Evolutionary conservation across 83 land plant genomes (phyloP).

Genomic region (Picea abies): DNA sequence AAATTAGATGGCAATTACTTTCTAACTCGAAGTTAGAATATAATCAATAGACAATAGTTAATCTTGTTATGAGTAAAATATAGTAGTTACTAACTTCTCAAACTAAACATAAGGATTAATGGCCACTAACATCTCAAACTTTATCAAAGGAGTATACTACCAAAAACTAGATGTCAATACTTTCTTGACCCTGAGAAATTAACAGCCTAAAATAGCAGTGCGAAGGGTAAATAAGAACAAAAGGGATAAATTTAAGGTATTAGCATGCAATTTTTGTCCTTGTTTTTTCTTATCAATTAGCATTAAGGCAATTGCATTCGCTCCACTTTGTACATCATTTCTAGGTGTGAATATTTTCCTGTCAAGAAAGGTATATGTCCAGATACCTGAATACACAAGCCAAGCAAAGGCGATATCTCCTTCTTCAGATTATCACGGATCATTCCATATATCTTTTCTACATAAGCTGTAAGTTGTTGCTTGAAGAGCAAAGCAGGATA

Average conservation of each 20-base stretch:
- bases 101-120: background rate
- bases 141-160: background rate
- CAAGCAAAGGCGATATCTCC: slow-evolving; percentile 91
- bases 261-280: background rate
- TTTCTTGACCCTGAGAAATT: background rate
- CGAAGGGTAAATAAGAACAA: background rate
- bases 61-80: background rate
- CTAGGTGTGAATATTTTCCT: background rate
- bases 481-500: slow-evolving; percentile 96
- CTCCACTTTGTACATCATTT: background rate
- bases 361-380: background rate
- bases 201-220: background rate
- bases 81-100: background rate
- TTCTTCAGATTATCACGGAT: slow-evolving; percentile 94
- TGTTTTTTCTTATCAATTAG: background rate
- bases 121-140: background rate
- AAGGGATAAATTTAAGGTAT: background rate
- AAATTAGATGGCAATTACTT: background rate
- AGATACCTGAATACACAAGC: slow-evolving; percentile 88
- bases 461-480: slow-evolving; percentile 96
- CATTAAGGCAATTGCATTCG: background rate
- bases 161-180: background rate
- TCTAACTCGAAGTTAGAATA: background rate
- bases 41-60: background rate
- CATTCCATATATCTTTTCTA: slow-evolving; percentile 97